Base-by-base conservation (phyloP, 352 stramenopile species). In the Phytophthora parvispora region DNA sequence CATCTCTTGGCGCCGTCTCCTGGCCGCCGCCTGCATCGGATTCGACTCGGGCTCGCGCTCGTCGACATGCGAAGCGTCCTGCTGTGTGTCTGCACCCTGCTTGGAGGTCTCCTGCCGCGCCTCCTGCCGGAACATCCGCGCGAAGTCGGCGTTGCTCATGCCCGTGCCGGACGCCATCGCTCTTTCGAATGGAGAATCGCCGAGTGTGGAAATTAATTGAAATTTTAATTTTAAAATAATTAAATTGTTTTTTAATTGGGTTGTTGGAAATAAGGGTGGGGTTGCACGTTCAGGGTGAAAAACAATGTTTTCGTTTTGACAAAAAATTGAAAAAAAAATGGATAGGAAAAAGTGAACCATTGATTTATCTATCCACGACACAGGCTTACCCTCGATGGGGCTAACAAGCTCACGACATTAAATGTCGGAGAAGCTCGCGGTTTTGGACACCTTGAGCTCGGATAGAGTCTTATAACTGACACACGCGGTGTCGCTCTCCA, bases 71-170 rank as follows among this genome's bases (percentile, higher is more conserved):
- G 32, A 40, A 29, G 22, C 16, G 5, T 70, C 32, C 18, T 55
- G 27, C 8, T 29, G 36, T 8, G 15, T 52, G 15, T 55, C 6
- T 42, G 16, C 4, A 1, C 12, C 24, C 6, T 64, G 16, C 16
- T 53, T 15, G 20, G 16, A 25, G n/a, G 13, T 40, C 31, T 79
- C 64, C 31, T 70, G 42, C 4, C 50, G 77, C 25, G 66, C 56
- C 18, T 87, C 74, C 45, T 80, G 71, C 5, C 78, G 81, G 58
- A 94, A 95, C 61, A 95, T 80, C n/a, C 72, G 79, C 64, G 88
- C 86, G 60, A 95, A 95, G 75, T 95, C 88, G 4, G 88, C 86
- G 61, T 95, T 95, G 56, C 67, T 86, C 60, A 92, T 50, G 40
- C 82, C 73, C 2, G 40, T 49, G 22, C 32, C 43, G 16, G 54